phyloP scores from a whole-genome alignment of 78 protist genomes.

The Mastigamoeba balamuthi region DNA sequence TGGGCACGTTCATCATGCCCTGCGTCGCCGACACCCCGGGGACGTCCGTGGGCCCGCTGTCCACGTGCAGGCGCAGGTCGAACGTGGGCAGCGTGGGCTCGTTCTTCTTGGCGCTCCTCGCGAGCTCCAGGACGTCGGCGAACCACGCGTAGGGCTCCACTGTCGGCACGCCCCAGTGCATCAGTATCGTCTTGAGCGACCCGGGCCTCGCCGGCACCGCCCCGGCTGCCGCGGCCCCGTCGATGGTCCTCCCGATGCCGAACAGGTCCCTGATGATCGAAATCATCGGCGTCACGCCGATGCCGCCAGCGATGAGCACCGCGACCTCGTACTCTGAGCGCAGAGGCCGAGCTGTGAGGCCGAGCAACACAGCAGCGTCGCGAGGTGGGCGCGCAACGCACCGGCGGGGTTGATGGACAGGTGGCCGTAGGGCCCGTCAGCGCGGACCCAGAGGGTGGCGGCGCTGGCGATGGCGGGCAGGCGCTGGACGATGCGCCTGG shows the following conservation, averaged over 20 bases:
- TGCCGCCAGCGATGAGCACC: not conserved
- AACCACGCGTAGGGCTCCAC: not conserved
- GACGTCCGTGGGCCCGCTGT: no score
- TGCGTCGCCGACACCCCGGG: no score
- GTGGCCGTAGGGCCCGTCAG: not conserved
- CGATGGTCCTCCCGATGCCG: no score
- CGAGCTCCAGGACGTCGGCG: not conserved
- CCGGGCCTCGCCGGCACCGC: not conserved
- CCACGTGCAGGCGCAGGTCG: no score
- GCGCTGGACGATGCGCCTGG: not conserved
- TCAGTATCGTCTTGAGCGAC: not conserved
- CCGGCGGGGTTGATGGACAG: no score
- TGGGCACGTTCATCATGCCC: no score
- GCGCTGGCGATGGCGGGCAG: not conserved
- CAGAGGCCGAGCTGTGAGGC: no score
- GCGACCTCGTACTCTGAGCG: not conserved
- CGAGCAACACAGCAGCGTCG: no score
- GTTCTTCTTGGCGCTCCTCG: no score
- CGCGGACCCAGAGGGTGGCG: not conserved
- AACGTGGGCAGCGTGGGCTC: no score
- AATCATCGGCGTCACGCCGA: not conserved
- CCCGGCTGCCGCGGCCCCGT: not conserved
- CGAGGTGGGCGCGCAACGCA: no score
- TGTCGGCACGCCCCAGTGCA: not conserved
- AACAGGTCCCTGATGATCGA: not conserved